These are phyloP conservation scores for Aspergillus steynii DNA, from an alignment of 495 filamentous ascomycete genomes.

Conservation along the genomic window DNA sequence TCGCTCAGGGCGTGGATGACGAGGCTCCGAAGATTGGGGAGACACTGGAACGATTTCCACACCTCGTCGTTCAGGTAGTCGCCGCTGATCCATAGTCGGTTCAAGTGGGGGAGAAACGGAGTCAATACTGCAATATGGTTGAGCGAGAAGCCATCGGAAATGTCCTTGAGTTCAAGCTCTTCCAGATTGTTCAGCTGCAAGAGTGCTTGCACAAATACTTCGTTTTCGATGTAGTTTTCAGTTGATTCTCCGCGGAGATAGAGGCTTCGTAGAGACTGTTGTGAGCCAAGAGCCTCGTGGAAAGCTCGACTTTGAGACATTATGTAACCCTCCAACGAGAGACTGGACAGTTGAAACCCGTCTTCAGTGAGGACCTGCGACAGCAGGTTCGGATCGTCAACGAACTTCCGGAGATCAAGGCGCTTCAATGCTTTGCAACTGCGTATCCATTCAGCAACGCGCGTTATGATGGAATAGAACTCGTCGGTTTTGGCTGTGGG, in stretches of 20 bases:
- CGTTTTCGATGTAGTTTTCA: conserved; percentile 46
- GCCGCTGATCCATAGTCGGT: conserved; percentile 56
- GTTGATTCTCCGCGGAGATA: conserved; percentile 52
- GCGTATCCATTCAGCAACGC: conserved; percentile 42
- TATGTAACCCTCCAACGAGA: conserved; percentile 50
- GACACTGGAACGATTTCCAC: conserved; percentile 42
- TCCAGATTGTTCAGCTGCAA: conserved; percentile 46
- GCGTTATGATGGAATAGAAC: conserved; percentile 52
- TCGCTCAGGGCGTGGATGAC: conserved; percentile 46
- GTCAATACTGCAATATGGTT: conserved; percentile 53
- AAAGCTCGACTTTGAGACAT: conserved; percentile 47
- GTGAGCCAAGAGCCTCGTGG: conserved; percentile 51
- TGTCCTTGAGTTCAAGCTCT: conserved; percentile 51
- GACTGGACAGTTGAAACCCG: conserved; percentile 45
- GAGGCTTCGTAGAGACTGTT: conserved; percentile 47
- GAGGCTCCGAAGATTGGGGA: conserved; percentile 44
- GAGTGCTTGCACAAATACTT: conserved; percentile 50
- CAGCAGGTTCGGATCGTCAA: conserved; percentile 51
- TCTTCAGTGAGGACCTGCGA: conserved; percentile 54
- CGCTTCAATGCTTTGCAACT: conserved; percentile 54
- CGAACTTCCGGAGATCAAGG: conserved; percentile 52
- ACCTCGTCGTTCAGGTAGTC: conserved; percentile 54
- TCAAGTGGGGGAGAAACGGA: conserved; percentile 48
- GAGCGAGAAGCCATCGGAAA: conserved; percentile 55
- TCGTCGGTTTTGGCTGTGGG: conserved; percentile 27